Evolutionary conservation across 1,284 basidiomycete species (phyloP), one percentile per base, ranked within the genome.

Genomic region (Phlebopus sp.): DNA sequence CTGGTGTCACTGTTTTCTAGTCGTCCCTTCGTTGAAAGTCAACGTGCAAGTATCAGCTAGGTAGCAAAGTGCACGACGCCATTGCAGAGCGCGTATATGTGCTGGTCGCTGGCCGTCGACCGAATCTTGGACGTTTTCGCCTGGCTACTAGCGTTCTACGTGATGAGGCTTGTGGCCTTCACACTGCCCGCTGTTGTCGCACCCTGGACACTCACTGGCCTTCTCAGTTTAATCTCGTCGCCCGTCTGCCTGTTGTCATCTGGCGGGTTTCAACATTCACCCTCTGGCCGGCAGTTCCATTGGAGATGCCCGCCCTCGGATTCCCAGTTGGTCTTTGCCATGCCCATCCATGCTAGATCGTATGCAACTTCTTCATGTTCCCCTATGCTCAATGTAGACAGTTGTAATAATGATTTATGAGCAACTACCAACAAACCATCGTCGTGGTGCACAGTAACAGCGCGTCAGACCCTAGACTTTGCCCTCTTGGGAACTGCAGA

Each of bases 1-100:
- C 82, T 39, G 89, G 89, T 42, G 78, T 92, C 51, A 92, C 90
- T 37, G 89, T 89, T 55, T 92, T 87, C 69, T 92, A 71, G 62
- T 15, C 37, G 38, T 45, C 39, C 37, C n/a, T 10, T 35, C 36
- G 31, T 48, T 10, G 14, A n/a, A 19, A 10, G 42, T 38, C 30
- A 43, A 53, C 49, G 29, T 5, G 43, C 42, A 39, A 43, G 18
- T 31, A 21, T 35, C 49, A 45, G 49, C 41, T 27, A 39, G 42
- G 32, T 34, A 40, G 47, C 52, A 49, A 56, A 32, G 34, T 29
- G 10, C 27, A 29, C 27, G n/a, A 11, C 10, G 10, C 27, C 27
- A 29, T 29, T 4, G 21, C 27, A 11, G 27, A 29, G 27, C 2
- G 27, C 27, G 27, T 9, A 11, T 29, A 29, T 11, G 27, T 9